A percentile compares a stretch with the other conserved stretches of the same genome.
Evolutionary conservation across 768 basidiomycete species (phyloP).

Genomic region (Pleurotus citrinopileatus): DNA sequence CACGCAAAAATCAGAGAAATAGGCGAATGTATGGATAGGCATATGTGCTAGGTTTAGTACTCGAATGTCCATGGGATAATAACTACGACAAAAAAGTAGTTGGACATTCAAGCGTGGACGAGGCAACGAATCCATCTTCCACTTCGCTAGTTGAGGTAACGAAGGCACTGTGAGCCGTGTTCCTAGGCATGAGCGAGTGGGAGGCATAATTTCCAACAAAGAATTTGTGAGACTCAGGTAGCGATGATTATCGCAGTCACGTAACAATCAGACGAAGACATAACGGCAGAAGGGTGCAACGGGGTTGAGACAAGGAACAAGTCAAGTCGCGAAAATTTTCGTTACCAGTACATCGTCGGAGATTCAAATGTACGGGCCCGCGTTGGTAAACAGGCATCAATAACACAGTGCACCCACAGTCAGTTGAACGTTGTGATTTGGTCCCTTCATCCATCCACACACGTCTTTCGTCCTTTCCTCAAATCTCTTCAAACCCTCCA

Average conservation of each 20-base stretch:
- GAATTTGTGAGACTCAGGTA: not conserved
- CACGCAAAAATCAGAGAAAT: too few species aligned
- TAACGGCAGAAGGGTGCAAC: too few species aligned
- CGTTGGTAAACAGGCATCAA: not conserved
- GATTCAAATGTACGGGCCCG: not conserved
- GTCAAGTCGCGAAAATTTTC: not conserved
- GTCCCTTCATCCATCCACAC: constrained; percentile 20
- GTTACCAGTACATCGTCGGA: not conserved
- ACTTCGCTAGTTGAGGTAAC: constrained; percentile 75
- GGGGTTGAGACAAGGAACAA: not conserved
- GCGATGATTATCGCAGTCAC: not conserved
- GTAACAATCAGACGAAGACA: not conserved
- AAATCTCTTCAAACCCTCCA: constrained; percentile 24
- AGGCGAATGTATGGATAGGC: not conserved
- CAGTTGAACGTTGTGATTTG: not conserved
- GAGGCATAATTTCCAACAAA: constrained; percentile 12
- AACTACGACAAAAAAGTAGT: constrained; percentile 31
- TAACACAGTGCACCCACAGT: not conserved
- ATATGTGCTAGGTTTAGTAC: constrained; percentile 71
- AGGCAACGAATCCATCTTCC: constrained; percentile 55
- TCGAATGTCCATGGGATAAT: constrained; percentile 56
- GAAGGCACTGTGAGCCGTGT: constrained; percentile 73
- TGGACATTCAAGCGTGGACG: constrained; percentile 81
- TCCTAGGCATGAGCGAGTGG: constrained; percentile 77
- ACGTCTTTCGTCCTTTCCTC: constrained; percentile 33